phyloP scores from a whole-genome alignment of 2,329 filamentous ascomycete species.

The Westerdykella ornata region DNA sequence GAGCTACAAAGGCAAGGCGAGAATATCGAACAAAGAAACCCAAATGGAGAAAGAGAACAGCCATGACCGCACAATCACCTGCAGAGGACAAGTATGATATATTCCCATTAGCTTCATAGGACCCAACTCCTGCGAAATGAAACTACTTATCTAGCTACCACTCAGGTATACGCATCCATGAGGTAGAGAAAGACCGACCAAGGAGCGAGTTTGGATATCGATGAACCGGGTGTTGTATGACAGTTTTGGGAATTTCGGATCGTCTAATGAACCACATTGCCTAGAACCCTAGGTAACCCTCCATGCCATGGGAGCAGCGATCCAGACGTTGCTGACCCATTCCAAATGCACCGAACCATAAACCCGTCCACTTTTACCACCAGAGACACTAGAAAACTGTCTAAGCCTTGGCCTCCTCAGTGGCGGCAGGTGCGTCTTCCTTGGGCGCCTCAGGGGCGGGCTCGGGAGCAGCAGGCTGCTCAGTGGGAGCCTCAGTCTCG shows the following conservation, averaged over 20 bases:
- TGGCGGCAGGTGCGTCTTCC: conserved; percentile 41
- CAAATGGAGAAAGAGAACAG: too few relatives aligned
- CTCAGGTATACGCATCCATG: too few relatives aligned
- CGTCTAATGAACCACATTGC: conserved; percentile 29
- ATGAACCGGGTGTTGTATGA: conserved; percentile 1
- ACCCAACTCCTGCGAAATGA: too few relatives aligned
- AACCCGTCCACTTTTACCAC: conserved; percentile 30
- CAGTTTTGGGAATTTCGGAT: conserved; percentile 28
- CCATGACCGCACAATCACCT: too few relatives aligned
- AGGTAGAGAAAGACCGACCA: not conserved
- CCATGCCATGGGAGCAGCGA: conserved; percentile 28
- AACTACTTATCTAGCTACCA: too few relatives aligned
- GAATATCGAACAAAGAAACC: too few relatives aligned
- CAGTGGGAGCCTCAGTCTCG: conserved; percentile 76
- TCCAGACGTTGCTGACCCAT: conserved; percentile 24
- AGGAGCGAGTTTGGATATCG: not conserved
- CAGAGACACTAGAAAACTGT: conserved; percentile 15
- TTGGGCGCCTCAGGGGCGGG: conserved; percentile 48
- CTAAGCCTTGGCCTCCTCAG: conserved; percentile 61
- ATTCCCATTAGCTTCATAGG: too few relatives aligned
- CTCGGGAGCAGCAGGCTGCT: conserved; percentile 45
- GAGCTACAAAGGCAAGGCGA: too few relatives aligned
- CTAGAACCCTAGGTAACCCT: conserved; percentile 29
- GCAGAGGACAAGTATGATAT: too few relatives aligned
- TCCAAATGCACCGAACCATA: conserved; percentile 31